phyloP scores from a whole-genome alignment of 2,329 filamentous ascomycete species.

The Dryadomyces sulphureus region DNA sequence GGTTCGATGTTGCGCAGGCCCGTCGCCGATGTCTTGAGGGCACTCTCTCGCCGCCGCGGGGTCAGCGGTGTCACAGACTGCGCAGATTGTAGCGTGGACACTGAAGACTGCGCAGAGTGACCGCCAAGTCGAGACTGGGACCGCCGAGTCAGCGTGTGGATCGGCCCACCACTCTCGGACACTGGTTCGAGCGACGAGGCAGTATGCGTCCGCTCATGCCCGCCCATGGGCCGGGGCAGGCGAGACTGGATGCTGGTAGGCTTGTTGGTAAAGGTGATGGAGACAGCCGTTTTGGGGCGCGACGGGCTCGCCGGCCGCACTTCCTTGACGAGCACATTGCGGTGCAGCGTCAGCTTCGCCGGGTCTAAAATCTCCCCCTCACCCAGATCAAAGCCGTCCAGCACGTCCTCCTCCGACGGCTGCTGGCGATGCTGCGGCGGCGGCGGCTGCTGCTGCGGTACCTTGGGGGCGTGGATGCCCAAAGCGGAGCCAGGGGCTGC shows the following conservation, averaged over 20 bases:
- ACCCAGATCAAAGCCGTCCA: slow-evolving; percentile 75
- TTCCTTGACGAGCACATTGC: slow-evolving; percentile 79
- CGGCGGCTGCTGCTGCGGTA: slow-evolving; percentile 8
- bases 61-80: slow-evolving; percentile 37
- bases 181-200: slow-evolving; percentile 79
- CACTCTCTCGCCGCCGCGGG: slow-evolving; percentile 45
- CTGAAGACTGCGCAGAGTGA: slow-evolving; percentile 55
- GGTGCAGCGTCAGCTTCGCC: slow-evolving; percentile 70
- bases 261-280: slow-evolving; percentile 84
- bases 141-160: slow-evolving; percentile 40
- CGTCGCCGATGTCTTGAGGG: slow-evolving; percentile 36
- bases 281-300: slow-evolving; percentile 60
- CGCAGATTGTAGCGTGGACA: slow-evolving; percentile 42
- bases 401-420: slow-evolving; percentile 54
- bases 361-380: slow-evolving; percentile 70
- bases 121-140: slow-evolving; percentile 49
- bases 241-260: slow-evolving; percentile 40
- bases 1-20: slow-evolving; percentile 42
- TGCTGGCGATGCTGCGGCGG: slow-evolving; percentile 14
- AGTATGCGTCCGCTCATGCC: slow-evolving; percentile 51
- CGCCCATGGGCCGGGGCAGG: slow-evolving; percentile 58
- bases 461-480: slow-evolving; percentile 5
- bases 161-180: slow-evolving; percentile 70
- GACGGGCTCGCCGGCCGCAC: slow-evolving; percentile 53
- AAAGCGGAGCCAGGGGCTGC: slow-evolving; percentile 1